Conservation (phyloP, 176 grass and related monocot genomes). For the Phoenix roebelenii region DNA sequence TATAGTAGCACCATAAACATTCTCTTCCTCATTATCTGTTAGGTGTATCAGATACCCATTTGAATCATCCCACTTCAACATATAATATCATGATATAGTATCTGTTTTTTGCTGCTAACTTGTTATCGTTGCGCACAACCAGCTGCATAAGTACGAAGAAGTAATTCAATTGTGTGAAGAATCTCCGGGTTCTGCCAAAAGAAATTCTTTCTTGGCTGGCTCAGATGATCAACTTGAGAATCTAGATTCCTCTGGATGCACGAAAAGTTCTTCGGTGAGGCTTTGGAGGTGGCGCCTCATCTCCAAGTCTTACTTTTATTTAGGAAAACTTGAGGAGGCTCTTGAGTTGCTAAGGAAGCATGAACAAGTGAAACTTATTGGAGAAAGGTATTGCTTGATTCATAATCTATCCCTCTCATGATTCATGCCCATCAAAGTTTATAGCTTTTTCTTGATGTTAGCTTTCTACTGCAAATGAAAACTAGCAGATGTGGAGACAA, state of each 20-base stretch:
- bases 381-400: conserved; percentile 9
- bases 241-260: conserved; percentile 10
- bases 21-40: too few relatives aligned
- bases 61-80: too few relatives aligned
- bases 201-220: conserved; percentile 29
- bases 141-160: conserved; percentile 67
- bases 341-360: conserved; percentile 43
- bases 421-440: not conserved
- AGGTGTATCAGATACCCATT: too few relatives aligned
- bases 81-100: too few relatives aligned
- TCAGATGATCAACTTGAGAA: conserved; percentile 16
- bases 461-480: not conserved
- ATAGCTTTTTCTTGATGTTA: not conserved
- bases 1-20: too few relatives aligned
- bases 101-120: conserved; percentile 1
- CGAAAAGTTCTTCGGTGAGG: conserved; percentile 20
- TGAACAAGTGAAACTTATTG: conserved; percentile 26
- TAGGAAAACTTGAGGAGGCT: conserved; percentile 68
- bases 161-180: conserved; percentile 60
- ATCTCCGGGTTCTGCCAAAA: conserved; percentile 39
- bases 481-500: conserved; percentile 16
- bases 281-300: conserved; percentile 37
- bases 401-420: not conserved
- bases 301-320: conserved; percentile 65
- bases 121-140: conserved; percentile 23